A percentile compares a stretch with the other conserved stretches of the same genome.
These are phyloP conservation scores for Mycosphaerella sp. DNA, from an alignment of 2,329 filamentous ascomycete species.

Conservation along the genomic window DNA sequence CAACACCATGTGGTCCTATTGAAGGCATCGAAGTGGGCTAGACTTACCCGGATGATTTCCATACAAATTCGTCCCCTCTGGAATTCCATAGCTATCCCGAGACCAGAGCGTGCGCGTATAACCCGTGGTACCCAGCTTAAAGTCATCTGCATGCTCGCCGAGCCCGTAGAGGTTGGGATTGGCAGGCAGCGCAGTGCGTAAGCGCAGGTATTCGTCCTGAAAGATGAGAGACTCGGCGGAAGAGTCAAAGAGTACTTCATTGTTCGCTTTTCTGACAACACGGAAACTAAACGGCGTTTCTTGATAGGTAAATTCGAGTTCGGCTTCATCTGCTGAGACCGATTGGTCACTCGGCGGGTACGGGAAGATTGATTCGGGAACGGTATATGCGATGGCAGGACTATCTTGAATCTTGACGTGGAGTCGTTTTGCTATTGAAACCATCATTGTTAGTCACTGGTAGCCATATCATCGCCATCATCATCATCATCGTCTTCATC, in stretches of 20 bases:
- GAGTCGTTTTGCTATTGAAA: constrained; percentile 42
- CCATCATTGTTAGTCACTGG: constrained; percentile 3
- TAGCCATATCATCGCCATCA: not conserved
- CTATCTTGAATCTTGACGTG: constrained; percentile 62
- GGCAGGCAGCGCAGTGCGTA: constrained; percentile 62
- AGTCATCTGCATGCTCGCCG: constrained; percentile 63
- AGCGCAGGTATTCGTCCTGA: constrained; percentile 46
- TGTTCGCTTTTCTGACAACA: constrained; percentile 22
- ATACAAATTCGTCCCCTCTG: constrained; percentile 60
- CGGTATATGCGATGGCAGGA: constrained; percentile 62
- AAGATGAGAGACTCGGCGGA: constrained; percentile 29
- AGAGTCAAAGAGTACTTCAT: constrained; percentile 30
- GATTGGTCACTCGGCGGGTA: constrained; percentile 44
- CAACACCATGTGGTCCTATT: too few species aligned
- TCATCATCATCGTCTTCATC: too few species aligned
- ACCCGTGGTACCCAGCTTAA: constrained; percentile 54
- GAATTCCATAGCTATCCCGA: constrained; percentile 58
- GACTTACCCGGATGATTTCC: constrained; percentile 51
- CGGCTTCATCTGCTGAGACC: constrained; percentile 19
- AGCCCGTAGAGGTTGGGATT: constrained; percentile 69
- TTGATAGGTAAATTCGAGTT: constrained; percentile 27
- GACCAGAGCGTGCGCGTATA: constrained; percentile 66
- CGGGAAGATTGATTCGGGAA: constrained; percentile 63
- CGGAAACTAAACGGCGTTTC: constrained; percentile 29
- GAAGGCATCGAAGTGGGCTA: too few species aligned